Evolutionary conservation across 805 yeast genomes (phyloP).

Genomic region (Cyberlindnera galapagoensis): DNA sequence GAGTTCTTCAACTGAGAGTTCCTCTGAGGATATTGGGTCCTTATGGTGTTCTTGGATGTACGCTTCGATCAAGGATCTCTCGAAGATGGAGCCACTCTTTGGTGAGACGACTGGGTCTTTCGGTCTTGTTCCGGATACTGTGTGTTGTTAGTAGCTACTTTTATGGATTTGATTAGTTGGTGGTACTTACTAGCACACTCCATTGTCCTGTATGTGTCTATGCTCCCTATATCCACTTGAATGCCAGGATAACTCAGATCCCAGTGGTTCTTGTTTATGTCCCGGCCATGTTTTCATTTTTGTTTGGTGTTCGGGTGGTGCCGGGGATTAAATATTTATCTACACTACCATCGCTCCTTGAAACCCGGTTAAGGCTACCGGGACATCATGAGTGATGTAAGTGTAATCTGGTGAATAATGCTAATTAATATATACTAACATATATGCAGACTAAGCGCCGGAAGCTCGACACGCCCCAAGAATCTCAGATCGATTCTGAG

Average conservation of each 20-base stretch:
- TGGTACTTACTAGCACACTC: conserved; percentile 26
- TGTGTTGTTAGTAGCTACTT: conserved; percentile 10
- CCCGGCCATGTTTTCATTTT: no score
- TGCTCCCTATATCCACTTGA: no score
- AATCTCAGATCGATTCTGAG: conserved; percentile 4
- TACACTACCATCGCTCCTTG: no score
- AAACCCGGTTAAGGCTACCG: no score
- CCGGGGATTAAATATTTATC: no score
- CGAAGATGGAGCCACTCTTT: conserved; percentile 65
- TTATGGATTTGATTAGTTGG: not conserved
- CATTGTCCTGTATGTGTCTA: no score
- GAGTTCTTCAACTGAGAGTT: conserved; percentile 52
- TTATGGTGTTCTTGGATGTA: conserved; percentile 58
- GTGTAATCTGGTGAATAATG: no score
- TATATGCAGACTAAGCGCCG: conserved; percentile 9
- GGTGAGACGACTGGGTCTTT: conserved; percentile 72
- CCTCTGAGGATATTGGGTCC: conserved; percentile 73
- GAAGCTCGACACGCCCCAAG: conserved; percentile 4
- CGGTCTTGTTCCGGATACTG: conserved; percentile 66
- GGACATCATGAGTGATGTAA: conserved; percentile 5
- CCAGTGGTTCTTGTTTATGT: no score
- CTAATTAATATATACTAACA: not conserved
- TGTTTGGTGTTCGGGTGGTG: no score
- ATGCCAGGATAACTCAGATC: no score
- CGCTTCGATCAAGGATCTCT: conserved; percentile 48